Base-by-base conservation (phyloP, 2,329 filamentous ascomycete species). In the Myriosclerotinia curreyana region DNA sequence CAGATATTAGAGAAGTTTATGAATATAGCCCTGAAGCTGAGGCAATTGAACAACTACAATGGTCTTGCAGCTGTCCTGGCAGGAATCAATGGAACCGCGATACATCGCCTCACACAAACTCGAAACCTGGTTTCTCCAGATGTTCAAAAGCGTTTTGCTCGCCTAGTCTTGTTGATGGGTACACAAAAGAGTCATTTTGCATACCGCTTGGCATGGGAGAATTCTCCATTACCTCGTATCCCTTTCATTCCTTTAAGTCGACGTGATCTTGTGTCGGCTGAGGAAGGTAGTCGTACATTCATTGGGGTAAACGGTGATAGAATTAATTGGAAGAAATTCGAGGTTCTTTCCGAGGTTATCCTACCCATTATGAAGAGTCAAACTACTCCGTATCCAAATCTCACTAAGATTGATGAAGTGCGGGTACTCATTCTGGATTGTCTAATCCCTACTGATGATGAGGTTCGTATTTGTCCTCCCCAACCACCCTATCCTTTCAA, bases 311-410 rank as follows among this genome's bases (percentile, higher is more conserved):
- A 86, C 66, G 85, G 82, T 68, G 85, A 91, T 67, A 82, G 91
- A 60, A 91, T 99, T 74, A 98, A 98, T 75, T 99, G 95, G 95
- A 92, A 89, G 77, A 99, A 99, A 75, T 99, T 98, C 72, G 94
- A 98, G 76, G 89, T 99, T 40, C 87, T 98, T 77, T 93, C 93
- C 8, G 94, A 98, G 71, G 90, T 97, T 6, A 83, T 98, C 61
- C 81, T 97, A 66, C 89, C 91, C 2, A 87, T 99, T 62, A 96
- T 97, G 83, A 89, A 88, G 77, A 96, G 94, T 72, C 93, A 98
- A 76, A 90, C 90, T 62, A 86, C 86, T 56, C 87, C 92, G 6
- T 97, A 97, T 71, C 84, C 86, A 34, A 89, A 87, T 67, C 79
- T 94, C 67, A 79, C 80, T 42, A 87, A 83, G 71, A 87, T 89